These are phyloP conservation scores for Collybia nuda DNA, from an alignment of 768 basidiomycete species.

Conservation along the genomic window DNA sequence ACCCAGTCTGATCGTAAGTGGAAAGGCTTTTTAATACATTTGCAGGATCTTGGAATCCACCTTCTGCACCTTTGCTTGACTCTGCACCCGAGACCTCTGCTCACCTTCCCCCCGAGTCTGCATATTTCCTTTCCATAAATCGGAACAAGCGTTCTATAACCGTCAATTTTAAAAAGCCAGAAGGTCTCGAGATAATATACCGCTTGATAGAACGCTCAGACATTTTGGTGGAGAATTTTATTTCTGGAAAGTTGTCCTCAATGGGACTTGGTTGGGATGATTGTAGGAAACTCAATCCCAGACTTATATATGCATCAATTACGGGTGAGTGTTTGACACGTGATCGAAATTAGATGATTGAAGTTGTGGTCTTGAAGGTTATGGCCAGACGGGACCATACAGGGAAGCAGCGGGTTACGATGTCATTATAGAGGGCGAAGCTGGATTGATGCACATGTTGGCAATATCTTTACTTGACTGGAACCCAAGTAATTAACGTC, in stretches of 20 bases:
- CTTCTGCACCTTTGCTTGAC: slow-evolving; percentile 49
- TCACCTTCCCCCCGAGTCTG: slow-evolving; percentile 84
- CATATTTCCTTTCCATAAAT: slow-evolving; percentile 89
- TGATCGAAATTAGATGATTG: background rate
- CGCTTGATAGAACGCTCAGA: slow-evolving; percentile 75
- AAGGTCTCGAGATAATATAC: slow-evolving; percentile 74
- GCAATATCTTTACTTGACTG: slow-evolving; percentile 25
- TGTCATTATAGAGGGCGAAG: slow-evolving; percentile 85
- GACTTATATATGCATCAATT: slow-evolving; percentile 85
- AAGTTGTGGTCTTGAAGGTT: slow-evolving; percentile 20
- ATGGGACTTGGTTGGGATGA: slow-evolving; percentile 88
- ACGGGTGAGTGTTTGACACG: slow-evolving; percentile 53
- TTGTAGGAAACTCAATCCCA: slow-evolving; percentile 73
- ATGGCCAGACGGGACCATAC: slow-evolving; percentile 86
- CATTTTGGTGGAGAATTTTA: slow-evolving; percentile 87
- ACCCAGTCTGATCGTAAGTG: background rate
- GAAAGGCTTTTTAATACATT: slow-evolving; percentile 3
- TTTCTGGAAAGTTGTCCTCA: slow-evolving; percentile 80
- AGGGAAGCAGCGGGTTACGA: slow-evolving; percentile 84
- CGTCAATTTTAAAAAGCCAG: slow-evolving; percentile 79
- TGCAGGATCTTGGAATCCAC: slow-evolving; percentile 68
- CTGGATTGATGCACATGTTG: slow-evolving; percentile 93
- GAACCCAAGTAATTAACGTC: background rate
- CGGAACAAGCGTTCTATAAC: slow-evolving; percentile 89
- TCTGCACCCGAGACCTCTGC: slow-evolving; percentile 51